Base-by-base conservation (phyloP, 441 rosid genomes). In the Brassica hybrid region DNA sequence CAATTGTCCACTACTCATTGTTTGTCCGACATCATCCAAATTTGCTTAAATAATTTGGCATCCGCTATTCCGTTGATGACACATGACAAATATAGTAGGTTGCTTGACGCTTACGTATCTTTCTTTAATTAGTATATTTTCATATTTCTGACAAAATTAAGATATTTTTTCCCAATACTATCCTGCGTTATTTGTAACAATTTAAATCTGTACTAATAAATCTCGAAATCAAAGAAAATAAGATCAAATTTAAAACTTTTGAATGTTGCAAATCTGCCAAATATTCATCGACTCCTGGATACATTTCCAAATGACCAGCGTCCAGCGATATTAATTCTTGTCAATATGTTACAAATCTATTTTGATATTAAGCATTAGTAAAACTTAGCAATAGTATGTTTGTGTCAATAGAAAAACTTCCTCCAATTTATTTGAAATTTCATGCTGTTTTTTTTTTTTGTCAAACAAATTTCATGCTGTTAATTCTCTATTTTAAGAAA, bases 51-150 rank as follows among this genome's bases (percentile, higher is more conserved):
- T 11, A 41, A 41, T 41, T 9, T 41, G 48, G 48, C 48, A 34
- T n/a, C 56, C 8, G 56, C 56, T 48, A 48, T 48, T 48, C 2
- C 6, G 14, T 48, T 48, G 17, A 48, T 5, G 56, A 5, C 56
- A 48, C 1, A 16, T 48, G 17, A 14, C 18, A 50, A 50, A 50
- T 50, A 50, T 1, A 50, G 57, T 5, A n/a, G 18, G 57, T 50
- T 50, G 73, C 63, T 56, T 69, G 36, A 54, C 13, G 30, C 50
- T 54, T 30, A 69, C 62, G 50, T 54, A 27, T 30, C 25, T 58
- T 58, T 58, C 62, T 58, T 57, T 11, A 9, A 58, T 21, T 19
- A 9, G 14, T 9, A 19, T 57, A 3, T 56, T 3, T 30, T 8
- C 27, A 19, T 54, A 14, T 54, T 54, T 16, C 3, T 52, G 21